Evolutionary conservation across 805 yeast species (phyloP), one percentile per base, ranked within the genome.

Genomic region (Candida qinlingensis): DNA sequence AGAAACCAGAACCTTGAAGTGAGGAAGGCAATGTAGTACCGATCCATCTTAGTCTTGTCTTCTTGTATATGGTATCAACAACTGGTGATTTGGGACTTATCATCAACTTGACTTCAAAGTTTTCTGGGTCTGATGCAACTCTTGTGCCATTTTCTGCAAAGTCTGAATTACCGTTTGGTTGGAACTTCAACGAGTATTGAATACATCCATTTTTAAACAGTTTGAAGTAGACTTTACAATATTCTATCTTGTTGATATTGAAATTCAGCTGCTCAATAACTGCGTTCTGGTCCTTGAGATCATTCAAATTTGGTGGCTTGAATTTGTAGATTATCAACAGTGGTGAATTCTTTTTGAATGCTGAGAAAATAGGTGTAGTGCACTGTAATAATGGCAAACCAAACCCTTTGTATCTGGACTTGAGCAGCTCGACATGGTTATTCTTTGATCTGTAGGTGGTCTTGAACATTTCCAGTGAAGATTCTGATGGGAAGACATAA

Each of bases 11-110:
- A 1, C 72, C 71, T 44, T 63, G 63, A 1, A 64, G 61, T 0
- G 72, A 62, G 2, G 68, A 59, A 44, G 66, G 57, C 5, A 67
- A 64, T 1, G 73, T 64, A 5, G 70, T 65, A 1, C 75, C 75
- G 19, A 62, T 55, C 75, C 75, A 71, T 51, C 72, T 60, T 25
- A 70, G 48, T 45, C 65, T 65, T n/a, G 70, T 53, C 2, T 54
- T 62, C 42, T 57, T 60, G 27, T 59, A 50, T 7, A 45, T 42
- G 4, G 69, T 60, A 51, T 71, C 75, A 1, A 67, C 61, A 46
- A 63, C 63, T 13, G 67, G 61, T 12, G 65, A 58, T 28, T 56
- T 56, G 7, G 63, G 55, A 39, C 61, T 59, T 28, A 64, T 61
- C n/a, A 61, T 55, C 67, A 71, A 60, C 6, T 51, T 48, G n/a